Evolutionary conservation across 805 yeast genomes (phyloP).

Genomic region (Sugiyamaella mastotermitis): DNA sequence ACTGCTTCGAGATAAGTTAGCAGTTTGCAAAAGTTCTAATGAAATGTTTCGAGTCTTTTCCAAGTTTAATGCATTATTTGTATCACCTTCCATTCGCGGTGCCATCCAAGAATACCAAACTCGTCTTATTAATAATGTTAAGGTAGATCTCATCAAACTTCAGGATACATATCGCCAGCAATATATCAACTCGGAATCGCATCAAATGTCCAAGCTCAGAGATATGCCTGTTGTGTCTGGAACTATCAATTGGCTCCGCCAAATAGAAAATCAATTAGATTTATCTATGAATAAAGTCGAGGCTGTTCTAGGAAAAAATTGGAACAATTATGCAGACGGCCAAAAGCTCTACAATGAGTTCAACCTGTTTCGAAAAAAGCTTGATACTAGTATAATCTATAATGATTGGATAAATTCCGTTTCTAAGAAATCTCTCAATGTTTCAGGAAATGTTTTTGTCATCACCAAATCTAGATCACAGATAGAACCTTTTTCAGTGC

Average conservation of each 20-base stretch:
- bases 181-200: constrained; percentile 27
- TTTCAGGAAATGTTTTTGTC: constrained; percentile 37
- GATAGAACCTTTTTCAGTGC: constrained; percentile 28
- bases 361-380: constrained; percentile 37
- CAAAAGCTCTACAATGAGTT: constrained; percentile 50
- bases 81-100: constrained; percentile 49
- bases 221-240: constrained; percentile 46
- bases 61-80: constrained; percentile 42
- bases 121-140: constrained; percentile 43
- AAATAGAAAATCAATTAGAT: constrained; percentile 40
- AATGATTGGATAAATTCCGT: constrained; percentile 44
- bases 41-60: constrained; percentile 50
- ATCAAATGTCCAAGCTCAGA: constrained; percentile 33
- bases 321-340: constrained; percentile 65
- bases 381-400: constrained; percentile 39
- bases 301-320: constrained; percentile 50
- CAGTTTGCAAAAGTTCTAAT: constrained; percentile 36
- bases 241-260: constrained; percentile 47
- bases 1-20: constrained; percentile 35
- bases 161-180: constrained; percentile 37
- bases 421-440: constrained; percentile 16
- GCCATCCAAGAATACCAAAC: constrained; percentile 57
- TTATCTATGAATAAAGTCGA: constrained; percentile 41
- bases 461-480: constrained; percentile 26
- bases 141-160: constrained; percentile 39